Conservation (phyloP, 192 early-diverging fungal genomes). For the Mortierella hygrophila region DNA sequence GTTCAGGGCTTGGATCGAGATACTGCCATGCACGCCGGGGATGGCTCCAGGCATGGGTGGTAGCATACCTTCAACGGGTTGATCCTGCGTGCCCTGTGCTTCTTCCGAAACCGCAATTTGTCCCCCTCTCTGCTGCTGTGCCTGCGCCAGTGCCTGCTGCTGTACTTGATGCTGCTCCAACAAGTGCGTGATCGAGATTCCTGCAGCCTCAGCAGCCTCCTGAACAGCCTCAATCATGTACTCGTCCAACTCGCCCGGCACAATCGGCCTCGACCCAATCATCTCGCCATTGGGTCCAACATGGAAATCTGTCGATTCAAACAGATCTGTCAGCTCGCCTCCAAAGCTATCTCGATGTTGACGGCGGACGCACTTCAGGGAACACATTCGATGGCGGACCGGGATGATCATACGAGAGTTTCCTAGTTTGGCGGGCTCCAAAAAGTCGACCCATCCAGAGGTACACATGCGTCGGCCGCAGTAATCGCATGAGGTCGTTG, state of each 20-base stretch:
- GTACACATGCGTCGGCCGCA: slow-evolving; percentile 43
- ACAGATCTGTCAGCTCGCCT: slow-evolving; percentile 37
- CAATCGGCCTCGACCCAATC: slow-evolving; percentile 41
- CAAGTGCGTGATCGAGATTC: slow-evolving; percentile 40
- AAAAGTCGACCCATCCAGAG: slow-evolving; percentile 49
- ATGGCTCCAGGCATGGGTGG: not conserved
- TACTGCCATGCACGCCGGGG: not conserved
- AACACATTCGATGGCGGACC: slow-evolving; percentile 47
- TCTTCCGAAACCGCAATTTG: not conserved
- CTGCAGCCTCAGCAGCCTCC: slow-evolving; percentile 43
- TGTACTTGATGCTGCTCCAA: slow-evolving; percentile 39
- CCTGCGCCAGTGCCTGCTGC: not conserved
- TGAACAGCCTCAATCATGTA: slow-evolving; percentile 55
- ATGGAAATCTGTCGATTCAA: slow-evolving; percentile 46
- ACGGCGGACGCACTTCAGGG: slow-evolving; percentile 33
- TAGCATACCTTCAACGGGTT: not conserved
- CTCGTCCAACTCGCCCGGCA: slow-evolving; percentile 40
- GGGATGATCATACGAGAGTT: slow-evolving; percentile 36
- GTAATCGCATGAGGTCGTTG: slow-evolving; percentile 38
- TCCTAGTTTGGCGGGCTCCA: slow-evolving; percentile 44
- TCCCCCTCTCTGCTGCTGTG: not conserved
- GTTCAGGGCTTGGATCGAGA: slow-evolving; percentile 19
- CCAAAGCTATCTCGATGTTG: slow-evolving; percentile 50
- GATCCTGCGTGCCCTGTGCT: not conserved
- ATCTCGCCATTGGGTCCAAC: slow-evolving; percentile 44